phyloP scores from a whole-genome alignment of 345 rosid genomes.

The Gossypium raimondii region DNA sequence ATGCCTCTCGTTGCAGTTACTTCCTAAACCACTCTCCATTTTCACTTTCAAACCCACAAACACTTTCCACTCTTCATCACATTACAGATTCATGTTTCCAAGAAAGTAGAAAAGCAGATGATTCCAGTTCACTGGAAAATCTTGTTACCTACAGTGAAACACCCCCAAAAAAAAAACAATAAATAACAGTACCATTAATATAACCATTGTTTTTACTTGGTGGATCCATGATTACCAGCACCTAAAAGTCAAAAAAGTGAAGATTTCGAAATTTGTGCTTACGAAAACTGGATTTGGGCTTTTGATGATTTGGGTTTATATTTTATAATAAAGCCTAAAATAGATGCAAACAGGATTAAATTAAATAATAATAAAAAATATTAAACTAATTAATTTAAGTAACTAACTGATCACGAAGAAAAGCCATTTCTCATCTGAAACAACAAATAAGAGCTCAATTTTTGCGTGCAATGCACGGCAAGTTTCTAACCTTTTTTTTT shows the following conservation, averaged over 20 bases:
- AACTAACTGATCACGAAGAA: constrained; percentile 21
- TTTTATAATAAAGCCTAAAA: not conserved
- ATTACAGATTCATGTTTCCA: constrained; percentile 19
- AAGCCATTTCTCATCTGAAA: constrained; percentile 32
- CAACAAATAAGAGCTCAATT: not conserved
- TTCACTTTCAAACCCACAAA: constrained; percentile 27
- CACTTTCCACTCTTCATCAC: constrained; percentile 43
- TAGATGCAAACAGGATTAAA: not conserved
- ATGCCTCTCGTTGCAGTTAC: constrained; percentile 27
- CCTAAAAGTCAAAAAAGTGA: not conserved
- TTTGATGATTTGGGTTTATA: not conserved
- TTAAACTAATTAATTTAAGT: not conserved
- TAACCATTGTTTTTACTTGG: not conserved
- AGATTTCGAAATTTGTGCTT: not conserved
- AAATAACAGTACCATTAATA: not conserved
- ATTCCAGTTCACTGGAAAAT: not conserved
- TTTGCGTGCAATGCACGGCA: constrained; percentile 27
- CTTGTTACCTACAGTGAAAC: constrained; percentile 17
- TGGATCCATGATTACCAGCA: not conserved
- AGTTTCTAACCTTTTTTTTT: not conserved
- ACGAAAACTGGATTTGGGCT: not conserved
- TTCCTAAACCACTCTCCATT: constrained; percentile 55
- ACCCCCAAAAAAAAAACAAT: not conserved
- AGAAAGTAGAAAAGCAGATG: not conserved
- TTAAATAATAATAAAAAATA: not conserved